Percentiles rank a stretch among this genome's conserved stretches.
phyloP scores from a whole-genome alignment of 1,284 basidiomycete species.

The Moniliella sp. region DNA sequence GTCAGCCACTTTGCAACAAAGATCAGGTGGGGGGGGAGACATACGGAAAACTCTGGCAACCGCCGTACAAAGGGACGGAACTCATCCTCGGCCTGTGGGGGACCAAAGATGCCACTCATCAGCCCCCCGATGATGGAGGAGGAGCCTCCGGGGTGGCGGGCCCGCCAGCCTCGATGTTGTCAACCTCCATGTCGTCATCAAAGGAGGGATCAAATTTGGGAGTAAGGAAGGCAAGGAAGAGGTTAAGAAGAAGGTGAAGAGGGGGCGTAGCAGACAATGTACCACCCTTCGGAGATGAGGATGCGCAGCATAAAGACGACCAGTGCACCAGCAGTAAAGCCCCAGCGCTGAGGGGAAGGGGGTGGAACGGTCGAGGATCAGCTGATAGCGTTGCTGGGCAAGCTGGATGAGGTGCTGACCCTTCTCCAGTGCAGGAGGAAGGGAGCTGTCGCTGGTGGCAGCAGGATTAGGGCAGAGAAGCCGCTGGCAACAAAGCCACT shows the following conservation, averaged over 20 bases:
- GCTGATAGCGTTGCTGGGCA: slow-evolving; percentile 40
- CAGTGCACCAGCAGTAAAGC: slow-evolving; percentile 53
- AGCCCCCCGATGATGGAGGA: slow-evolving; percentile 14
- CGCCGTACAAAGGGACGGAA: slow-evolving; percentile 62
- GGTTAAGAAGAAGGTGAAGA: slow-evolving; percentile 35
- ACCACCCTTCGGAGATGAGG: slow-evolving; percentile 75
- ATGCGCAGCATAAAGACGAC: slow-evolving; percentile 66
- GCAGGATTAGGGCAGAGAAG: too few species aligned
- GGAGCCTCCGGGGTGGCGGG: too few species aligned
- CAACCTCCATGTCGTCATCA: slow-evolving; percentile 71
- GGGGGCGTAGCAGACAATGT: slow-evolving; percentile 43
- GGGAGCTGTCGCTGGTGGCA: too few species aligned
- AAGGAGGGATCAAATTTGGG: slow-evolving; percentile 88
- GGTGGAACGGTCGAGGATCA: slow-evolving; percentile 66
- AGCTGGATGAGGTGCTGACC: too few species aligned
- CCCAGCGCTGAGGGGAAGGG: slow-evolving; percentile 74
- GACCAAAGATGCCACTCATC: slow-evolving; percentile 27
- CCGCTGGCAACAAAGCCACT: too few species aligned
- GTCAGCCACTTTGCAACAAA: too few species aligned
- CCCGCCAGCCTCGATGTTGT: slow-evolving; percentile 87
- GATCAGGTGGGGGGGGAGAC: too few species aligned
- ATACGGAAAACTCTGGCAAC: slow-evolving; percentile 83
- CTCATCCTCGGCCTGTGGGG: slow-evolving; percentile 17
- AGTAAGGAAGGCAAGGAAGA: slow-evolving; percentile 66
- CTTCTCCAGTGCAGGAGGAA: too few species aligned